Evolutionary conservation across 2,329 filamentous ascomycete species (phyloP), one percentile per base, ranked within the genome.

Genomic region (Trichoderma sp.): DNA sequence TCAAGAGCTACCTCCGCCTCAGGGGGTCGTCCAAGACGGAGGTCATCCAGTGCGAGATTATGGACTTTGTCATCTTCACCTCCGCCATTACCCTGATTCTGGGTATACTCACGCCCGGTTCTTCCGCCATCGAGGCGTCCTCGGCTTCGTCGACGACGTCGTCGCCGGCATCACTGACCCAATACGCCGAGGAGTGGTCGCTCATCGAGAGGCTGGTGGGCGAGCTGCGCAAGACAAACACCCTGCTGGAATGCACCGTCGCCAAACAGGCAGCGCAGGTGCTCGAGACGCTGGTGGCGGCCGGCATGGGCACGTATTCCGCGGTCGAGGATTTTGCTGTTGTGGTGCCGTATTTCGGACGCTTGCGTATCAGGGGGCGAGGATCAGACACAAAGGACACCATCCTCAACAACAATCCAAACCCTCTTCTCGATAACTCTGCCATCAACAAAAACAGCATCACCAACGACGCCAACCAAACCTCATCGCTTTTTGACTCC

Each of bases 1-100:
- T 82, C 26, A 65, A 67, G 17, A 67, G 74, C 12, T 82, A 81
- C 67, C 54, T 67, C 30, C 66, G 59, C 14, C 71, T 76, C 6
- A 76, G 78, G 55, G 59, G 59, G 17, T 65, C 59, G 28, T 43
- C 62, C 7, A 54, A 34, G 5, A 61, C 65, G 7, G 66, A 65
- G 21, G 19, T 64, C 19, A 39, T 64, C 9, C 67, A 57, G 10
- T 82, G 81, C 71, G 81, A 82, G 51, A 67, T 82, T 43, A 73
- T 80, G 54, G 81, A 84, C 66, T 83, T 83, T 57, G 73, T 79
- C 59, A 77, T 76, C 2, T 83, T 83, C 67, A 81, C 74, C 1
- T 76, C 78, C 4, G 76, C 79, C 15, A 76, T 82, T 68, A 72
- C 82, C 1, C 68, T 84, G 5, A 69, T 79, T 3, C 71, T 82